phyloP scores from a whole-genome alignment of 805 yeast genomes.

The Nematodospora valgi region DNA sequence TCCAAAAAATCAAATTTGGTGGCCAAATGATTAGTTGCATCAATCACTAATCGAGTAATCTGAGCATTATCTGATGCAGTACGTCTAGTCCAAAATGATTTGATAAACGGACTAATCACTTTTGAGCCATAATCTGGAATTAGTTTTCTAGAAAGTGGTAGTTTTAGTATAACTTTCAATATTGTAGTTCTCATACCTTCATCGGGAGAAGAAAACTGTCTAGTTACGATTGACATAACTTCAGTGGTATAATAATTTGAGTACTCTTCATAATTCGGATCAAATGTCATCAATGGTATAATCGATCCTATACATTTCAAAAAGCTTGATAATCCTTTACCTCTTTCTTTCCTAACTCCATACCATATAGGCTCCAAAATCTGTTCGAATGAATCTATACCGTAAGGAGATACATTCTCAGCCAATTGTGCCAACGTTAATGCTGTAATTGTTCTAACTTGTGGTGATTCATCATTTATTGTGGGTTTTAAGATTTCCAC shows the following conservation, averaged over 20 bases:
- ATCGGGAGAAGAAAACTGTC: slow-evolving; percentile 80
- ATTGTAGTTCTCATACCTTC: slow-evolving; percentile 64
- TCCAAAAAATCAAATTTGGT: slow-evolving; percentile 62
- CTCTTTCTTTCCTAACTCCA: slow-evolving; percentile 75
- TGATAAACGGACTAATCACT: slow-evolving; percentile 60
- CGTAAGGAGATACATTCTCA: slow-evolving; percentile 80
- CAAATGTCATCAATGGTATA: slow-evolving; percentile 76
- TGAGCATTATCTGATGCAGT: slow-evolving; percentile 62
- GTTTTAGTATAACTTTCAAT: slow-evolving; percentile 60
- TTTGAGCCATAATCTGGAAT: slow-evolving; percentile 47
- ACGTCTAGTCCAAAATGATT: slow-evolving; percentile 78
- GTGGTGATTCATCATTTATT: slow-evolving; percentile 63
- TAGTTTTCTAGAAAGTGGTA: slow-evolving; percentile 60
- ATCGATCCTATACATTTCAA: slow-evolving; percentile 74
- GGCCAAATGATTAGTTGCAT: slow-evolving; percentile 67
- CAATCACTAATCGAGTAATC: slow-evolving; percentile 58
- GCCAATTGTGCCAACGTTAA: slow-evolving; percentile 72
- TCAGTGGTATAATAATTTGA: slow-evolving; percentile 75
- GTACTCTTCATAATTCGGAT: slow-evolving; percentile 55
- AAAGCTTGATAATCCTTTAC: slow-evolving; percentile 72
- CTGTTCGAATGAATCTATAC: slow-evolving; percentile 80
- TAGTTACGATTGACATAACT: slow-evolving; percentile 58
- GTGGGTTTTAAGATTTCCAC: slow-evolving; percentile 59
- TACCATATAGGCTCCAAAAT: slow-evolving; percentile 76
- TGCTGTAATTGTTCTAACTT: slow-evolving; percentile 69